Conservation (phyloP, 192 early-diverging fungal species). For the Entomortierella beljakovae region DNA sequence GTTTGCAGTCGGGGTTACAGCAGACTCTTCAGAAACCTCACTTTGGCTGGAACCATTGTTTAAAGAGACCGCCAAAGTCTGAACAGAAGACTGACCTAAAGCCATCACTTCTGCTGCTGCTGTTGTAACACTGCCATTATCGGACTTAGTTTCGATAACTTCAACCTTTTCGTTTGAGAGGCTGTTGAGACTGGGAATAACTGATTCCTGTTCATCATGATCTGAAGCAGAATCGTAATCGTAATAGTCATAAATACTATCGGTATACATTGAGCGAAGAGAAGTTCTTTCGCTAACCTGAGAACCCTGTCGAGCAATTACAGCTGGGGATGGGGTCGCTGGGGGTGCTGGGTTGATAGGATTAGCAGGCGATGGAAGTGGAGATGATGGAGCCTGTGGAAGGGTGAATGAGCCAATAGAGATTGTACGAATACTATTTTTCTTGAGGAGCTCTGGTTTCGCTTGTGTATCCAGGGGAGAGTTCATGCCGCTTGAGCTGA, state of each 20-base stretch:
- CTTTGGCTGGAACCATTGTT: not conserved
- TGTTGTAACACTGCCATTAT: not conserved
- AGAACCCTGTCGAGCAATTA: slow-evolving; percentile 34
- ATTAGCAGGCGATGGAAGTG: slow-evolving; percentile 34
- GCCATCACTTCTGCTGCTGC: not conserved
- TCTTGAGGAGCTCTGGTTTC: not conserved
- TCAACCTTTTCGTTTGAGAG: not conserved
- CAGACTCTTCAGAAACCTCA: not conserved
- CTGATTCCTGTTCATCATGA: slow-evolving; percentile 18
- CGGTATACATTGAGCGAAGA: slow-evolving; percentile 46
- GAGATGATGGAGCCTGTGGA: slow-evolving; percentile 39
- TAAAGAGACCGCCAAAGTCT: not conserved
- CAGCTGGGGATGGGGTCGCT: slow-evolving; percentile 16
- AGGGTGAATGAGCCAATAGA: slow-evolving; percentile 23
- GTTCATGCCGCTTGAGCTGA: not conserved
- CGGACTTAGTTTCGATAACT: not conserved
- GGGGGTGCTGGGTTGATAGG: not conserved
- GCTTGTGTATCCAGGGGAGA: slow-evolving; percentile 25
- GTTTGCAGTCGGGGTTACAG: not conserved
- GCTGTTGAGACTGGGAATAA: not conserved
- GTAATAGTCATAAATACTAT: slow-evolving; percentile 53
- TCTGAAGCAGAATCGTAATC: slow-evolving; percentile 51
- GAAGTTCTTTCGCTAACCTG: slow-evolving; percentile 31
- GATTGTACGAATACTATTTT: slow-evolving; percentile 13
- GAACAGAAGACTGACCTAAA: not conserved